Conservation (phyloP, 1,139 yeast species). For the Blastobotrys buckinghamii region DNA sequence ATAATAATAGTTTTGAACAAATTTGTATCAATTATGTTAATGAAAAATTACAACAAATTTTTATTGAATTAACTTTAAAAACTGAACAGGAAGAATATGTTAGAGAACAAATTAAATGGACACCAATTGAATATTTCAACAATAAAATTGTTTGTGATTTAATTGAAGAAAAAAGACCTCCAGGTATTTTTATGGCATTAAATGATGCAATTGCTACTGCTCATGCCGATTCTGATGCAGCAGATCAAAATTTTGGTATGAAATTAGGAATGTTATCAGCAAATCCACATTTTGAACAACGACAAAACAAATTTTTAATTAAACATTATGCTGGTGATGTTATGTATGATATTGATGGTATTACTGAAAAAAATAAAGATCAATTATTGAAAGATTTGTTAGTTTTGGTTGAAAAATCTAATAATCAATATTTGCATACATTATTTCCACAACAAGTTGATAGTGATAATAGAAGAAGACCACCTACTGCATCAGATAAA, state of each 20-base stretch:
- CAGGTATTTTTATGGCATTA: constrained; percentile 93
- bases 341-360: constrained; percentile 78
- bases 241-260: constrained; percentile 94
- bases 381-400: constrained; percentile 84
- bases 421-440: constrained; percentile 55
- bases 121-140: constrained; percentile 94
- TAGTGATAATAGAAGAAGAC: constrained; percentile 54
- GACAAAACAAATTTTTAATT: constrained; percentile 81
- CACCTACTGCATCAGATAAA: constrained; percentile 97
- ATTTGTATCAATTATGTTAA: constrained; percentile 95
- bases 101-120: constrained; percentile 93
- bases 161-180: constrained; percentile 91
- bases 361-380: constrained; percentile 98
- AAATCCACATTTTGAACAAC: constrained; percentile 84
- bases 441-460: constrained; percentile 79
- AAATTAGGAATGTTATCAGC: constrained; percentile 77
- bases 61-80: constrained; percentile 88
- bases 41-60: constrained; percentile 94
- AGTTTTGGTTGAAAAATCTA: constrained; percentile 68
- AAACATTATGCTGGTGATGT: constrained; percentile 99
- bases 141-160: constrained; percentile 96
- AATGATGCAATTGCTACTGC: constrained; percentile 98
- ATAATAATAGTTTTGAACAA: constrained; percentile 94
- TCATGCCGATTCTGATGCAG: constrained; percentile 95
- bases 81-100: constrained; percentile 98